Conservation (phyloP, 2,329 filamentous ascomycete species). For the Penicillium sp. region DNA sequence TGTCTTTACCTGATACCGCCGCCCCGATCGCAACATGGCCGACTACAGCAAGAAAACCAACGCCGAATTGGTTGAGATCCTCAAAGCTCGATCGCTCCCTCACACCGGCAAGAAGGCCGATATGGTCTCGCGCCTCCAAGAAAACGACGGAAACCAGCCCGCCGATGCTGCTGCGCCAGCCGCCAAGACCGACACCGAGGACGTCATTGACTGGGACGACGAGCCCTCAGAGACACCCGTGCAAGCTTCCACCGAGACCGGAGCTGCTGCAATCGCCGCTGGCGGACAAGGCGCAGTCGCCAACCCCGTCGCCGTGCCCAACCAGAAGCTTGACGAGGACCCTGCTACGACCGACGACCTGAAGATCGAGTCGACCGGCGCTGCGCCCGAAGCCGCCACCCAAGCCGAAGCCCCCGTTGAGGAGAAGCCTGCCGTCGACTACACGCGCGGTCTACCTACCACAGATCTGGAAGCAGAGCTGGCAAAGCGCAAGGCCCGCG, state of each 20-base stretch:
- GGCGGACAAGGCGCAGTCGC: conserved; percentile 40
- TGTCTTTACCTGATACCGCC: neutral
- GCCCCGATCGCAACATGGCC: conserved; percentile 33
- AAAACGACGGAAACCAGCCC: conserved; percentile 41
- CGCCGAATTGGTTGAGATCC: conserved; percentile 51
- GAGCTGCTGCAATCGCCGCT: conserved; percentile 39
- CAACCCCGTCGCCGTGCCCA: conserved; percentile 43
- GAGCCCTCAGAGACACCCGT: conserved; percentile 31
- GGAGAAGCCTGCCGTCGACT: conserved; percentile 41
- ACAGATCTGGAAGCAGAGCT: conserved; percentile 50
- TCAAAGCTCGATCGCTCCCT: conserved; percentile 50
- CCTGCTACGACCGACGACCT: conserved; percentile 42
- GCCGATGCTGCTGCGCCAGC: conserved; percentile 23
- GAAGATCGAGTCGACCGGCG: conserved; percentile 35
- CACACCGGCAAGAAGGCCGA: conserved; percentile 55
- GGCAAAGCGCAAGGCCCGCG: conserved; percentile 51
- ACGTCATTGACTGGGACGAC: conserved; percentile 51
- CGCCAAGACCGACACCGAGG: conserved; percentile 37
- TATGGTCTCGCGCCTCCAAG: conserved; percentile 49
- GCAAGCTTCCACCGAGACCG: conserved; percentile 34
- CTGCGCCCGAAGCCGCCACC: conserved; percentile 18
- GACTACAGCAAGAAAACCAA: conserved; percentile 55
- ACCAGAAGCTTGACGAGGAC: conserved; percentile 40
- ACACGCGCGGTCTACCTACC: conserved; percentile 44
- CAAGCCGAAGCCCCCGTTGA: conserved; percentile 24